Evolutionary conservation across 2,329 filamentous ascomycete genomes (phyloP), one percentile per base, ranked within the genome.

Genomic region (Bipolaris sorokiniana): DNA sequence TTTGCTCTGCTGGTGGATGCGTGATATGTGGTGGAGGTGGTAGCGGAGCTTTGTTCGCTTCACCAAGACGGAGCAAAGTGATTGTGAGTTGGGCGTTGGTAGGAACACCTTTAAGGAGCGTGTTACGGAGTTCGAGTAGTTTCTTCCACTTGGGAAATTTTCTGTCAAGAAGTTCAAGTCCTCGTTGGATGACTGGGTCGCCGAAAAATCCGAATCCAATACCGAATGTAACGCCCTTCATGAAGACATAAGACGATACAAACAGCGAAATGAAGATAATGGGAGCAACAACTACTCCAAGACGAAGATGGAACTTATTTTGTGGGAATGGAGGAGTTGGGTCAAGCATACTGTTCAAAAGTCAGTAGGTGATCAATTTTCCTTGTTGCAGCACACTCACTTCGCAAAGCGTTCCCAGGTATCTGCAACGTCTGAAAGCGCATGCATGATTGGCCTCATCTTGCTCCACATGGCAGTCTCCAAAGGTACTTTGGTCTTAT

Each of bases 81-180:
- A 96, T 79, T 0, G 91, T 88, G 16, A 96, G 84, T 70, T 96
- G 92, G 3, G 91, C 90, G 70, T 96, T 95, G 1, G 91, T 96
- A 0, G 92, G 92, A 0, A 95, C 88, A 2, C 91, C 90, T 70
- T 90, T 91, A 48, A 96, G 84, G 1, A 95, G 73, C 0, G 89
- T 91, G 33, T 92, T 92, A 58, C 89, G 84, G 10, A 92, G 77
- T 67, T 92, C 88, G 15, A 94, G 80, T 6, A 91, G 80, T 64
- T 89, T 90, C 67, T 90, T 83, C 91, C 91, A 95, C 64, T 88
- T 79, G 0, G 90, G 90, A 64, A 87, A 82, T 42, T 80, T 81
- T 13, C 76, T 78, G 73, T 90, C 88, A 26, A 91, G 75, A 64
- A 85, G 84, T 11, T 76, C 74, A 3, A 91, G 70, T 2, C 81